Base-by-base conservation (phyloP, 768 basidiomycete species). In the Termitomyces sp. region DNA sequence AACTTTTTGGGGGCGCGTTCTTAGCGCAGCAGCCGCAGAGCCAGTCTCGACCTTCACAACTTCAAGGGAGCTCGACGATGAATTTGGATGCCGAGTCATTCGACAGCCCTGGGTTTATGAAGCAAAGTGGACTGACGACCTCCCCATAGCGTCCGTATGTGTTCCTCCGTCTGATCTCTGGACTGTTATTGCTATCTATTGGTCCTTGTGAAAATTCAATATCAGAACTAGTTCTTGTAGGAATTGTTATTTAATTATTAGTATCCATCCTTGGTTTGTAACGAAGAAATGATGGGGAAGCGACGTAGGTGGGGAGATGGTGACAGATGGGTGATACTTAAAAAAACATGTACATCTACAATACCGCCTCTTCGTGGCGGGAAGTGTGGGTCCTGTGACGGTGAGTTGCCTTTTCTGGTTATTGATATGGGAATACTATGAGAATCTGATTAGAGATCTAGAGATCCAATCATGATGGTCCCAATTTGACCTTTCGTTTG, bases 81-180 rank as follows among this genome's bases (percentile, higher is more conserved):
- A 67, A 63, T 44, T 58, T 58, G 66, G 54, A 59, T 48, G 59
- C 55, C 18, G 58, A 63, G 55, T 33, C 61, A 55, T 61, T 75
- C 63, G 63, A 62, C n/a, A 71, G 68, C 44, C 68, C 73, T 65
- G 68, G 57, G 36, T 78, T 74, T 64, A 62, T 76, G 63, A 78
- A 78, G 67, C 71, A 73, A 67, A 73, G 66, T 59, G 74, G 75
- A 56, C 62, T 77, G 56, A 68, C 70, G 39, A 73, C 71, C 61
- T 77, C 78, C 15, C 74, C 78, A 69, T 78, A 72, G 58, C 58
- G 57, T 68, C 51, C 51, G 20, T 32, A 59, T 60, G 55, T 44
- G 49, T 59, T 56, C 45, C 36, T 51, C 39, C 7, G 32, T 44
- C 13, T 50, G 18, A 40, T 58, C 36, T 36, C 24, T 45, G 42